phyloP scores from a whole-genome alignment of 768 basidiomycete genomes.

The Lentinula edodes region DNA sequence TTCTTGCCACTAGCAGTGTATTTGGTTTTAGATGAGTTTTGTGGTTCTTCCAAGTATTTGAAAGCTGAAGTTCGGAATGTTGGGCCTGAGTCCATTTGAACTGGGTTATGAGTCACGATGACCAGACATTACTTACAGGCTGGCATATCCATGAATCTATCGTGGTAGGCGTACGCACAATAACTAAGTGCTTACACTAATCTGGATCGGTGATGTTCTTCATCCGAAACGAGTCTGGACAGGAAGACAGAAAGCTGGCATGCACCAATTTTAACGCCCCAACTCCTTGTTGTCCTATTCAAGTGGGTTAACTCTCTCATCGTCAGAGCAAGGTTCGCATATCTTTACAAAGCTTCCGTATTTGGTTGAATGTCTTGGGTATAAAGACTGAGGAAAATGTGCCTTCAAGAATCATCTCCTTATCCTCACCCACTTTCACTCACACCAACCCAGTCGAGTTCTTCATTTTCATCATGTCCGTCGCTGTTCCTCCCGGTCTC shows the following conservation, averaged over 20 bases:
- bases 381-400: neutral
- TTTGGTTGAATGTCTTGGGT: neutral
- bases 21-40: too few relatives aligned
- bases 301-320: too few relatives aligned
- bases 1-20: too few relatives aligned
- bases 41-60: too few relatives aligned
- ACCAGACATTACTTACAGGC: neutral
- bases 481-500: neutral
- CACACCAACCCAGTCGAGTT: neutral
- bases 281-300: too few relatives aligned
- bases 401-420: neutral
- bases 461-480: neutral
- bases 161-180: too few relatives aligned
- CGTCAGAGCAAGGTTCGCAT: too few relatives aligned
- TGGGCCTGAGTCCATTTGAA: neutral
- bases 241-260: neutral
- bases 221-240: too few relatives aligned
- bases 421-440: neutral
- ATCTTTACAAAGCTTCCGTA: too few relatives aligned
- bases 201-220: too few relatives aligned
- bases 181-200: too few relatives aligned
- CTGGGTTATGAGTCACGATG: neutral
- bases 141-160: too few relatives aligned
- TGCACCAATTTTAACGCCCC: neutral
- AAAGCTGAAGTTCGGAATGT: neutral